phyloP scores from a whole-genome alignment of 225 moss, liverwort and hornwort species.

The Neckera pumila region DNA sequence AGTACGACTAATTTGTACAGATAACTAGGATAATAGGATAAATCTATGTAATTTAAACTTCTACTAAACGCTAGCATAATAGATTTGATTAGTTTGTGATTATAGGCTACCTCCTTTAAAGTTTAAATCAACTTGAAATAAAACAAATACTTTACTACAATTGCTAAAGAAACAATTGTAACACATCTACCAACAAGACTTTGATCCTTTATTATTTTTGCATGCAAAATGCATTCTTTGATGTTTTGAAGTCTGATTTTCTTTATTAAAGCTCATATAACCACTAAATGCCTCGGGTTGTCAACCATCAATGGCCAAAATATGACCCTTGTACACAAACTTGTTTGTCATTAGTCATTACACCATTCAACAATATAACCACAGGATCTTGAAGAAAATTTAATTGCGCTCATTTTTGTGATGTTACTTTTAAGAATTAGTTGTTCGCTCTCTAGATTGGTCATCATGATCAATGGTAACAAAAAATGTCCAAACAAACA shows the following conservation, averaged over 20 bases:
- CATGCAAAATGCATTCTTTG: background rate
- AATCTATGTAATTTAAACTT: background rate
- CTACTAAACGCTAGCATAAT: background rate
- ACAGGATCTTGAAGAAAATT: background rate
- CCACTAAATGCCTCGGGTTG: too few species aligned
- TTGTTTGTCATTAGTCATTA: background rate
- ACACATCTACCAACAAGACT: background rate
- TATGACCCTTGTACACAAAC: too few species aligned
- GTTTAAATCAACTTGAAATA: background rate
- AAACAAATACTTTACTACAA: background rate
- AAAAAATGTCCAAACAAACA: background rate
- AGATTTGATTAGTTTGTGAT: background rate
- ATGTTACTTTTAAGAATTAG: background rate
- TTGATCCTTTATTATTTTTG: background rate
- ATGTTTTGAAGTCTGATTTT: too few species aligned
- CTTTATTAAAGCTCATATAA: background rate
- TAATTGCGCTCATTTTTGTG: background rate
- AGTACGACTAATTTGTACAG: background rate
- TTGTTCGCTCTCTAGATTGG: background rate
- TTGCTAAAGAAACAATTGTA: background rate
- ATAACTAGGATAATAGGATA: background rate
- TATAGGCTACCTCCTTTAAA: background rate
- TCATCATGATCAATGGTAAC: background rate
- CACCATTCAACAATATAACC: background rate
- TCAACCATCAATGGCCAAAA: too few species aligned